phyloP scores from a whole-genome alignment of 1,284 basidiomycete genomes.

The Fistulina hepatica region DNA sequence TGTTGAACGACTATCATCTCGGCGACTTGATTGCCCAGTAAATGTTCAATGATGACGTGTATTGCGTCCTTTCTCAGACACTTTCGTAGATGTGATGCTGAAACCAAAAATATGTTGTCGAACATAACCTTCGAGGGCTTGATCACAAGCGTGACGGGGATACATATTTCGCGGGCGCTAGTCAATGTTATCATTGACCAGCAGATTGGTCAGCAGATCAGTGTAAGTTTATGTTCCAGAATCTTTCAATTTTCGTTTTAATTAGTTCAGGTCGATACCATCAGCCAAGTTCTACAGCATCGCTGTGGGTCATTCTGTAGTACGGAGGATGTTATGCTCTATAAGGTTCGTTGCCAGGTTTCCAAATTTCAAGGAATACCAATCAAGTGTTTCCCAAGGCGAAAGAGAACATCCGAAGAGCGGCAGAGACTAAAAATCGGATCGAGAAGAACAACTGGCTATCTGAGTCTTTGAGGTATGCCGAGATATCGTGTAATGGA shows the following conservation, averaged over 20 bases:
- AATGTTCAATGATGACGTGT: conserved; percentile 23
- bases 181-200: conserved; percentile 96
- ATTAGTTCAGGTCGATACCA: conserved; percentile 72
- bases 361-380: conserved; percentile 4
- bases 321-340: conserved; percentile 94
- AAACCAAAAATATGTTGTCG: conserved; percentile 56
- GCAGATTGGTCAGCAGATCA: conserved; percentile 93
- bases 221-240: conserved; percentile 40
- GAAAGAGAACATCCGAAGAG: conserved; percentile 86
- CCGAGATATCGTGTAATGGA: conserved; percentile 16
- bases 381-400: conserved; percentile 47
- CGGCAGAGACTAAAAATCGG: conserved; percentile 70
- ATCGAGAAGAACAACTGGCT: conserved; percentile 67
- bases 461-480: conserved; percentile 75
- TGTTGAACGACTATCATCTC: conserved; percentile 72
- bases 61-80: background rate
- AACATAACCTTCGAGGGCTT: conserved; percentile 77
- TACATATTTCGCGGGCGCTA: conserved; percentile 75
- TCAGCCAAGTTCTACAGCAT: conserved; percentile 89
- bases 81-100: conserved; percentile 48
- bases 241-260: conserved; percentile 1
- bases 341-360: conserved; percentile 56
- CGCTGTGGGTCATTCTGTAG: conserved; percentile 97
- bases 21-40: conserved; percentile 85
- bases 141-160: conserved; percentile 72